Evolutionary conservation across 306 rosid genomes (phyloP).

Genomic region (Fragaria iinumae): DNA sequence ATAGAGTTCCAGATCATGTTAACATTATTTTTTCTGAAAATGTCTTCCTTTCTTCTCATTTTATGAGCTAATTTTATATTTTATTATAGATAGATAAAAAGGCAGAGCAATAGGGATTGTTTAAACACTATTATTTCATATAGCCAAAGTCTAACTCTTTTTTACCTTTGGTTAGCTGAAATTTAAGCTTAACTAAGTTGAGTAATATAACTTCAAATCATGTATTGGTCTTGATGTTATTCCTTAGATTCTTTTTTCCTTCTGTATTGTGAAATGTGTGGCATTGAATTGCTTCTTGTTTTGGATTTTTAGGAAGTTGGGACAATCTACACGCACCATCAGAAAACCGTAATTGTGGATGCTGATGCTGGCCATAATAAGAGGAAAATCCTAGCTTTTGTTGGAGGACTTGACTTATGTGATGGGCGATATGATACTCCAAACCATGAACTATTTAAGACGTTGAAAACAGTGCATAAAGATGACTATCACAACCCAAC

Average conservation of each 20-base stretch:
- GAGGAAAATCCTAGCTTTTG: slow-evolving; percentile 89
- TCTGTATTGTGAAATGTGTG: slow-evolving; percentile 19
- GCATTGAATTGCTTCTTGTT: slow-evolving; percentile 23
- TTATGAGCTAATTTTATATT: neutral
- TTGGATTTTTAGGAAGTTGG: slow-evolving; percentile 71
- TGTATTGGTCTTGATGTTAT: neutral
- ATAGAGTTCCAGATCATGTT: neutral
- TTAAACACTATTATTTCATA: neutral
- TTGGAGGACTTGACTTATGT: slow-evolving; percentile 97
- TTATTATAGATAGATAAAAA: neutral
- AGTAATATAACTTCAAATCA: neutral
- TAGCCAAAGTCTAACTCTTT: no score
- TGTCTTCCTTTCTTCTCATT: neutral
- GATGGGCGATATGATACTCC: slow-evolving; percentile 96
- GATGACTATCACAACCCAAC: slow-evolving; percentile 97
- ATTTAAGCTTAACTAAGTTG: neutral
- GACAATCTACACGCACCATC: slow-evolving; percentile 97
- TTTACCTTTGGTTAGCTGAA: neutral
- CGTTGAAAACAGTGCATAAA: slow-evolving; percentile 77
- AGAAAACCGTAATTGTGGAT: slow-evolving; percentile 92
- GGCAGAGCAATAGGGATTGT: neutral
- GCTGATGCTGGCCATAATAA: slow-evolving; percentile 73
- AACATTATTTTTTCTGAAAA: no score
- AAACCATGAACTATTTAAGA: slow-evolving; percentile 62
- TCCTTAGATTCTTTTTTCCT: neutral